These are phyloP conservation scores for Dictyostelium capitatum DNA, from an alignment of 78 protist species.

Conservation along the genomic window DNA sequence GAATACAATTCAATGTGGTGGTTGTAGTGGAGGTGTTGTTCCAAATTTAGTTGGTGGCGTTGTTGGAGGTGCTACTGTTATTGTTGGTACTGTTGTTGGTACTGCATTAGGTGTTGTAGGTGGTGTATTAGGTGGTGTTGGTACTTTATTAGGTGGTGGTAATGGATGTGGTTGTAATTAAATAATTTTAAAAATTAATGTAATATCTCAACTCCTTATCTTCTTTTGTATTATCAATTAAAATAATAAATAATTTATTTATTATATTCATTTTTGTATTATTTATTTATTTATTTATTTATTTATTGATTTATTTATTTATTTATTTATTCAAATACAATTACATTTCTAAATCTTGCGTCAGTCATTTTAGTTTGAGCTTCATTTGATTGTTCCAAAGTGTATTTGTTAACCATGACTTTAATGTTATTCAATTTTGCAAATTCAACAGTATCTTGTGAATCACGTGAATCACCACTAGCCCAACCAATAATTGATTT, in stretches of 20 bases:
- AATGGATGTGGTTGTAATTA: no score
- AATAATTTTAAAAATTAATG: no score
- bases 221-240: no score
- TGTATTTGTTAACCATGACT: conserved; percentile 16
- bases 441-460: conserved; percentile 14
- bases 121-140: no score
- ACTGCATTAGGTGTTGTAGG: no score
- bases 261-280: no score
- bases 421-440: background rate
- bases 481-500: conserved; percentile 20
- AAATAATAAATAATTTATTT: no score
- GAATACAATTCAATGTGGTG: background rate
- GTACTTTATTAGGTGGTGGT: no score
- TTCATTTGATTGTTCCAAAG: conserved; percentile 15
- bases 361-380: background rate
- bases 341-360: conserved; percentile 38
- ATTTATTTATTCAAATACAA: background rate
- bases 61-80: background rate
- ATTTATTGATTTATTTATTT: background rate
- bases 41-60: background rate
- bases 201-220: no score
- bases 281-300: no score
- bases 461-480: conserved; percentile 25
- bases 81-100: background rate
- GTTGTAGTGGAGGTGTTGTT: background rate